A percentile compares a stretch with the other conserved stretches of the same genome.
phyloP scores from a whole-genome alignment of 2,329 filamentous ascomycete species.

The Fusarium luffae region DNA sequence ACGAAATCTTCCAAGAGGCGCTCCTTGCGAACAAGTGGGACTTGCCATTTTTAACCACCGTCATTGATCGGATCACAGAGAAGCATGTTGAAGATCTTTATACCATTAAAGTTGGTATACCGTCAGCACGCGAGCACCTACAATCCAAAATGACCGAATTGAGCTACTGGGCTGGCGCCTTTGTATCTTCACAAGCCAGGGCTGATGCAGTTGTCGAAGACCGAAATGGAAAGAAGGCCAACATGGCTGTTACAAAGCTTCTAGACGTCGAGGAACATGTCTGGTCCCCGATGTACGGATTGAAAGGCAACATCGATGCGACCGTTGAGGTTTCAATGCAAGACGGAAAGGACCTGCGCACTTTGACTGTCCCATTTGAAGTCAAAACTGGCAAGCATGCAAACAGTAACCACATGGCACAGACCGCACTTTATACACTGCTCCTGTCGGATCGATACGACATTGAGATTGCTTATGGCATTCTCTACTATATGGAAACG shows the following conservation, averaged over 20 bases:
- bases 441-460: constrained; percentile 95
- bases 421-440: constrained; percentile 94
- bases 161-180: constrained; percentile 83
- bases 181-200: constrained; percentile 77
- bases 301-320: constrained; percentile 98
- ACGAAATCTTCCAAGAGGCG: constrained; percentile 95
- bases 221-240: constrained; percentile 78
- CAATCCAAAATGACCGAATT: constrained; percentile 85
- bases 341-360: constrained; percentile 73
- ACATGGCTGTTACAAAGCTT: constrained; percentile 89
- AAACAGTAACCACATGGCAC: constrained; percentile 85
- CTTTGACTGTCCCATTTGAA: constrained; percentile 90
- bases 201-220: constrained; percentile 80
- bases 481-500: constrained; percentile 95
- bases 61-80: constrained; percentile 76
- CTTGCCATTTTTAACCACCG: constrained; percentile 68
- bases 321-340: constrained; percentile 89
- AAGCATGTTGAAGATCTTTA: constrained; percentile 91
- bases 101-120: constrained; percentile 80
- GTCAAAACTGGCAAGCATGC: constrained; percentile 92
- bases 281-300: constrained; percentile 96
- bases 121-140: constrained; percentile 81
- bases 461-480: constrained; percentile 87
- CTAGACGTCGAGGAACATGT: constrained; percentile 98
- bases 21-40: constrained; percentile 87